Base-by-base conservation (phyloP, 768 basidiomycete species). In the Tricholoma hemisulphureum region DNA sequence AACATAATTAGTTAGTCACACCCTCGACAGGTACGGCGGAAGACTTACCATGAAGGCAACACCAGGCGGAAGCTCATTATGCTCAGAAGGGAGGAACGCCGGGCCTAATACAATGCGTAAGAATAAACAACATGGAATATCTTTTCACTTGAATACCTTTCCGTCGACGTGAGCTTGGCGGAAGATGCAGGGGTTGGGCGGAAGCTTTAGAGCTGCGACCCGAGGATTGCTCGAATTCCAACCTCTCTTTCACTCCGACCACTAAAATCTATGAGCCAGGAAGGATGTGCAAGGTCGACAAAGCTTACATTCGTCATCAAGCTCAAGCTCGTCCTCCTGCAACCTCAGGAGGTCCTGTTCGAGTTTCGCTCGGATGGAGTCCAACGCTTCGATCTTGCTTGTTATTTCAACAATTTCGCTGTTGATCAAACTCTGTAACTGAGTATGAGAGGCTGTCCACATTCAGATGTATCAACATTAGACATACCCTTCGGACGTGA, bases 71-170 rank as follows among this genome's bases (percentile, higher is more conserved):
- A 99, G 79, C 53, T 97, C 94, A 63, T 95, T 93, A 63, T 99
- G 97, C 69, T 98, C 97, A 16, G 95, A 97, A 4, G 97, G 97
- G 48, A 99, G 71, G 78, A 99, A 98, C 16, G 92, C 92, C 0
- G 96, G 95, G 2, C 96, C 95, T 88, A 58, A 52, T 37, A 32
- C 3, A 46, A 54, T 43, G 16, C 34, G 54, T 57, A 29, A 53
- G 16, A 31, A 24, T 16, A 39, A 21, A 24, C 23, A 35, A 34
- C 11, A 31, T 10, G 4, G 13, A 48, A 24, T 24, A 26, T 9
- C 14, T 28, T 43, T n/a, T 18, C n/a, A n/a, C n/a, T 53, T 4
- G 43, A 5, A 52, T 59, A 86, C 85, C 87, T 81, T 86, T 89
- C 53, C 87, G 79, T 65, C 89, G 74, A 45, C 90, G 82, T 26